Percentiles rank a stretch among this genome's conserved stretches.
Conservation (phyloP, 257 asterid species). For the Solanum megistacrolobum region DNA sequence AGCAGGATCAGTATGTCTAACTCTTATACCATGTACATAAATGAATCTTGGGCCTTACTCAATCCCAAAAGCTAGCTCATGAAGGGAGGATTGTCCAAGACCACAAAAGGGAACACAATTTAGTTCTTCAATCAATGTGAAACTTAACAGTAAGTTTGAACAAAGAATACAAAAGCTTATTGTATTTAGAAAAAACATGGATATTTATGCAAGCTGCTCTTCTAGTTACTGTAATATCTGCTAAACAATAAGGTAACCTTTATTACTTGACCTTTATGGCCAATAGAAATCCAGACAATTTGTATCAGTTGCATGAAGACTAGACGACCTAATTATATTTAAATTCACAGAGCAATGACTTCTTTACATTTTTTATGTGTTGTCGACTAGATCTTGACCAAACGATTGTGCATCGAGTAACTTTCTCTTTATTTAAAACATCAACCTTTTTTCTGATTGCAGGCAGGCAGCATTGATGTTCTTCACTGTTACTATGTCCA, state of each 20-base stretch:
- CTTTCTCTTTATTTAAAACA: background rate
- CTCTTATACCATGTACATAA: background rate
- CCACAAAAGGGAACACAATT: background rate
- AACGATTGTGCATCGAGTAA: background rate
- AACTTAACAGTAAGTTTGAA: background rate
- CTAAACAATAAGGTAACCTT: background rate
- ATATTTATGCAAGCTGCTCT: background rate
- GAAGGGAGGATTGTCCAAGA: background rate
- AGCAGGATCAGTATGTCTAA: background rate
- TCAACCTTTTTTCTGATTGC: background rate
- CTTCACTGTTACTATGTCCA: conserved; percentile 26
- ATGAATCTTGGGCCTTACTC: background rate
- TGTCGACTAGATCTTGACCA: background rate
- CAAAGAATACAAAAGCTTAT: background rate
- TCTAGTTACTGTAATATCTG: background rate
- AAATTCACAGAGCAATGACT: background rate
- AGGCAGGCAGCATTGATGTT: conserved; percentile 20
- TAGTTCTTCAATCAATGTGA: background rate
- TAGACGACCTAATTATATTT: background rate
- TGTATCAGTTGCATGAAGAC: background rate
- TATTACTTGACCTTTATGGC: background rate
- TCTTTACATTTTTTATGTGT: background rate
- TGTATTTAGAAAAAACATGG: background rate
- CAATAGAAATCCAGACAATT: background rate
- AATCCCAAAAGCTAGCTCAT: background rate